Evolutionary conservation across 768 basidiomycete genomes (phyloP), one percentile per base, ranked within the genome.

Genomic region (Xerocomellus intermedius): DNA sequence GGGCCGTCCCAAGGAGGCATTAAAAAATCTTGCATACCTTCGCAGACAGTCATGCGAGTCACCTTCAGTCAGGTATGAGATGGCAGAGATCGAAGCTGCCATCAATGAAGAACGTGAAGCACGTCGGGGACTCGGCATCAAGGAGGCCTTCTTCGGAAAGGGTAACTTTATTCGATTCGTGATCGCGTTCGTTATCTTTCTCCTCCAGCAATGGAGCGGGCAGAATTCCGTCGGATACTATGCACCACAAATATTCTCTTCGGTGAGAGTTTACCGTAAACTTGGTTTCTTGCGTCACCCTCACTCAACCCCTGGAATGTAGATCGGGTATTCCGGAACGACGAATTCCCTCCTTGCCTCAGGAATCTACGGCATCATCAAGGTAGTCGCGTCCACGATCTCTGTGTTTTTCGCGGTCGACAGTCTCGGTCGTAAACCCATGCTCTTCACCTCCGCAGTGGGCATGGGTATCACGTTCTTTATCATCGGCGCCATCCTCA

Each of bases 181-280:
- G n/a, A 91, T 94, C 62, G 91, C 92, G 2, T 84, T 90, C 60
- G 69, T 80, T 26, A 89, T 91, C 57, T 91, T 92, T 75, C 66
- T 88, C 56, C 74, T 91, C 8, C 91, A 93, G 61, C 89, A 93
- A 66, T 91, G 86, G 86, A 79, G 81, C 45, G 92, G 92, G 1
- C 91, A 93, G 67, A 91, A 94, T 71, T 85, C 86, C 0, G 86
- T 93, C 59, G 82, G 80, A 42, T 87, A 90, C 66, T 89, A 89
- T 56, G 84, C 86, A 1, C 85, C 88, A 5, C 85, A 86, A 63
- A 86, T 89, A 57, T 89, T 90, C 68, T 71, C 75, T 9, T 82
- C 86, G 19, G 83, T 86, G 57, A 62, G 77, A 14, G 14, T n/a
- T 69, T 32, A 32, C 26, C 41, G 1, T 52, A 3, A 12, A 26